phyloP scores from a whole-genome alignment of 306 rosid species.

The Phaseolus lunatus region DNA sequence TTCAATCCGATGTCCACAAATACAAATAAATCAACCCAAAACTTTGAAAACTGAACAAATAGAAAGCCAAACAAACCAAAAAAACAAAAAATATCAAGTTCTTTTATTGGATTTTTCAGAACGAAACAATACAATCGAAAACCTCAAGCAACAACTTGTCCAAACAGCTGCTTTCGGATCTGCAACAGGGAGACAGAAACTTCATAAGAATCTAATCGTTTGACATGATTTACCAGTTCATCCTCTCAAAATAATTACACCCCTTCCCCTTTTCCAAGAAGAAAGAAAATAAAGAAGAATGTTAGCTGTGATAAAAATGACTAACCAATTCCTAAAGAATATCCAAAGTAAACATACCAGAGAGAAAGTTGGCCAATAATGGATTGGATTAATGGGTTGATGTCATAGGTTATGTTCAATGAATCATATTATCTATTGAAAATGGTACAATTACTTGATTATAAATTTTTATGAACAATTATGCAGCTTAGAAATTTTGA shows the following conservation, averaged over 20 bases:
- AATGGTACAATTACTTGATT: neutral
- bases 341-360: neutral
- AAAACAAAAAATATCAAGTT: too few relatives aligned
- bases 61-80: too few relatives aligned
- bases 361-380: neutral
- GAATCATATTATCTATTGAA: neutral
- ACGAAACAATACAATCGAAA: conserved; percentile 41
- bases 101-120: too few relatives aligned
- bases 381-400: neutral
- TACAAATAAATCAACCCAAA: too few relatives aligned
- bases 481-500: neutral
- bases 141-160: conserved; percentile 69
- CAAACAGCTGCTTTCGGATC: conserved; percentile 84
- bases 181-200: conserved; percentile 53
- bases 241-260: neutral
- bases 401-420: neutral
- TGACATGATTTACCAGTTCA: neutral
- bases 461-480: neutral
- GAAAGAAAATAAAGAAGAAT: neutral
- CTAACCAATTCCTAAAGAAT: neutral
- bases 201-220: neutral
- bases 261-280: neutral
- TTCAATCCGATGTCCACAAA: too few relatives aligned
- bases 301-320: neutral
- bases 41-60: too few relatives aligned